phyloP scores from a whole-genome alignment of 257 asterid genomes.

The Solanum chilense region DNA sequence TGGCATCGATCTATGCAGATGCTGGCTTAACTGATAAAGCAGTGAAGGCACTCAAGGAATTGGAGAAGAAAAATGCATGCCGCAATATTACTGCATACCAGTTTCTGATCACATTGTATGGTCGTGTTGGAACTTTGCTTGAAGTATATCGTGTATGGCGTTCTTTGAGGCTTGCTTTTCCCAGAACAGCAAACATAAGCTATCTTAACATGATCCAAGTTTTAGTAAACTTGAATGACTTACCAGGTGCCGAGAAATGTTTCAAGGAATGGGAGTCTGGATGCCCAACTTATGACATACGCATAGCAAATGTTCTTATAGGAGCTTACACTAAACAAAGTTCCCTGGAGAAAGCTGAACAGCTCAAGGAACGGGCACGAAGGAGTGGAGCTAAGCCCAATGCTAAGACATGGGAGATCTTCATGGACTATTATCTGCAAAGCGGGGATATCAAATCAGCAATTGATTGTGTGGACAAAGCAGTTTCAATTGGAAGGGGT shows the following conservation, averaged over 20 bases:
- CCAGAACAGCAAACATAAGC: conserved; percentile 65
- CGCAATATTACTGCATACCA: conserved; percentile 60
- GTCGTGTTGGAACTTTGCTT: conserved; percentile 64
- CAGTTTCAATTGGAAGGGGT: conserved; percentile 53
- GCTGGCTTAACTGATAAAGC: conserved; percentile 67
- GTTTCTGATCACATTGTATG: conserved; percentile 72
- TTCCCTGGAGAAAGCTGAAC: conserved; percentile 47
- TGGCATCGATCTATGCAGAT: conserved; percentile 81
- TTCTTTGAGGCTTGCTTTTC: conserved; percentile 77
- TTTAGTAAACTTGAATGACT: conserved; percentile 65
- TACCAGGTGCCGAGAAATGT: conserved; percentile 94
- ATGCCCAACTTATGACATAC: conserved; percentile 54
- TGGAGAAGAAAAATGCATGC: conserved; percentile 56
- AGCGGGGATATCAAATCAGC: conserved; percentile 45
- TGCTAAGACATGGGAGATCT: conserved; percentile 85
- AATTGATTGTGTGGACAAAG: conserved; percentile 43
- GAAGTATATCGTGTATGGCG: conserved; percentile 94
- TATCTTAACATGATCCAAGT: conserved; percentile 86
- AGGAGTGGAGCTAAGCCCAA: conserved; percentile 65
- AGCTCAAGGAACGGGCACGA: conserved; percentile 43
- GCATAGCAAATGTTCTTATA: conserved; percentile 63
- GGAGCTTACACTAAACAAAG: conserved; percentile 62
- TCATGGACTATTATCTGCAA: conserved; percentile 52
- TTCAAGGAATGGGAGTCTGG: conserved; percentile 69
- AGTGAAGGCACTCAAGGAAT: conserved; percentile 76